Evolutionary conservation across 2,329 filamentous ascomycete species (phyloP).

Genomic region (Curvularia sp.): DNA sequence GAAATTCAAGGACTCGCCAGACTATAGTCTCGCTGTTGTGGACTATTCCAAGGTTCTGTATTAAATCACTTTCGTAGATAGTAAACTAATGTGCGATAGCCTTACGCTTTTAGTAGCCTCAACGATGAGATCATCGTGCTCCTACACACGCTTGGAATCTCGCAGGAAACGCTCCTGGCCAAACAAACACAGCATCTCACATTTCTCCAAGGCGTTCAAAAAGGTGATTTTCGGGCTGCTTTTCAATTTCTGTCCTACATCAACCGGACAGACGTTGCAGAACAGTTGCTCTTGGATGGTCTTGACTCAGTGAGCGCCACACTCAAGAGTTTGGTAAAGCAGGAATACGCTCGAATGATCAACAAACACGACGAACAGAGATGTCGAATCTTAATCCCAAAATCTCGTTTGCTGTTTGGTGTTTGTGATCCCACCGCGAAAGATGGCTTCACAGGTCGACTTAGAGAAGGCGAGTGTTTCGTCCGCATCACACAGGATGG

Average conservation of each 20-base stretch:
- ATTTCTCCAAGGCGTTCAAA: slow-evolving; percentile 40
- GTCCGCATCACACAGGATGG: slow-evolving; percentile 50
- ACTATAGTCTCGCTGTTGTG: slow-evolving; percentile 51
- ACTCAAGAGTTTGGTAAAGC: slow-evolving; percentile 42
- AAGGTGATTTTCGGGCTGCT: slow-evolving; percentile 32
- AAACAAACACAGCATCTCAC: slow-evolving; percentile 51
- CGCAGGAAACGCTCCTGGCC: slow-evolving; percentile 37
- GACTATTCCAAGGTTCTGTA: slow-evolving; percentile 51
- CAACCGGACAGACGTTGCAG: slow-evolving; percentile 47
- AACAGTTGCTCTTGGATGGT: slow-evolving; percentile 50
- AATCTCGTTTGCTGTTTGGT: slow-evolving; percentile 52
- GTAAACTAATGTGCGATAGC: slow-evolving; percentile 32
- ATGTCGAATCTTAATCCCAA: slow-evolving; percentile 50
- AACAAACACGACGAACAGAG: slow-evolving; percentile 48
- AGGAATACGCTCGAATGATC: slow-evolving; percentile 49
- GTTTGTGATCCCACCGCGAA: slow-evolving; percentile 48
- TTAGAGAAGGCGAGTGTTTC: slow-evolving; percentile 52
- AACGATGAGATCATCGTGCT: slow-evolving; percentile 56
- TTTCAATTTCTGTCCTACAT: slow-evolving; percentile 51
- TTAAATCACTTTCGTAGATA: neutral
- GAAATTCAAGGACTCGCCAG: slow-evolving; percentile 52
- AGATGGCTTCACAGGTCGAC: slow-evolving; percentile 27
- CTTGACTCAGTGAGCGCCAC: slow-evolving; percentile 41
- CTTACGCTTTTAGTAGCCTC: slow-evolving; percentile 52
- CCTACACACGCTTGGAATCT: slow-evolving; percentile 49